Base-by-base conservation (phyloP, 2,329 filamentous ascomycete species). In the Talaromyces pinophilus region DNA sequence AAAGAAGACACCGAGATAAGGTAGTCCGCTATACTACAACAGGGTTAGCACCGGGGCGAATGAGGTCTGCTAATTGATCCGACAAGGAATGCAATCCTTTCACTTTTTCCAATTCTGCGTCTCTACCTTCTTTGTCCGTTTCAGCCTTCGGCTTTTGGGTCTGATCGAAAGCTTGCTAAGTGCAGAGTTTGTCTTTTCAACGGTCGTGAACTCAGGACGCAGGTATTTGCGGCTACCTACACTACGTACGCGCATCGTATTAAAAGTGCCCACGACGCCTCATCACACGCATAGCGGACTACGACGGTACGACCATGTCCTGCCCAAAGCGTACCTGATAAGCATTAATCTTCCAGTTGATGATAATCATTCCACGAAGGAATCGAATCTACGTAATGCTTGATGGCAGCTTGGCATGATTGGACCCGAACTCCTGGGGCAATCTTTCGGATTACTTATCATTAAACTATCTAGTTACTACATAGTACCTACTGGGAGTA, bases 251-350 rank as follows among this genome's bases (percentile, higher is more conserved):
- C 25, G 2, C 22, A 1, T 46, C 42, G n/a, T 46, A 46, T n/a
- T 46, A 22, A 19, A 46, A 46, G 44, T 50, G 25, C 15, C 25
- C 48, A 52, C 25, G 8, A 54, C 25, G 50, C 50, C 28, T 11
- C 50, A 13, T 28, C 19, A 17, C 28, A 54, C 50, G 15, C 15
- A 17, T 25, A 19, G 25, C 28, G 30, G 44, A 22, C 46, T 48
- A 48, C 46, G 13, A 30, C 7, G 30, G 52, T n/a, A 55, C 17
- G 30, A 22, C 52, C 30, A 57, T 22, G 54, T 38, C 11, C n/a
- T 57, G 33, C 54, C 33, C 54, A 57, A 57, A 38, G n/a, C 54
- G 30, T 40, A 6, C 54, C 33, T 22, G 54, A 57, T 57, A 57
- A 57, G 33, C 22, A 15, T 33, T n/a, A 54, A 17, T 30, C 19